These are phyloP conservation scores for Syncephalis plumigaleata DNA, from an alignment of 371 early-diverging fungal genomes.

Conservation along the genomic window DNA sequence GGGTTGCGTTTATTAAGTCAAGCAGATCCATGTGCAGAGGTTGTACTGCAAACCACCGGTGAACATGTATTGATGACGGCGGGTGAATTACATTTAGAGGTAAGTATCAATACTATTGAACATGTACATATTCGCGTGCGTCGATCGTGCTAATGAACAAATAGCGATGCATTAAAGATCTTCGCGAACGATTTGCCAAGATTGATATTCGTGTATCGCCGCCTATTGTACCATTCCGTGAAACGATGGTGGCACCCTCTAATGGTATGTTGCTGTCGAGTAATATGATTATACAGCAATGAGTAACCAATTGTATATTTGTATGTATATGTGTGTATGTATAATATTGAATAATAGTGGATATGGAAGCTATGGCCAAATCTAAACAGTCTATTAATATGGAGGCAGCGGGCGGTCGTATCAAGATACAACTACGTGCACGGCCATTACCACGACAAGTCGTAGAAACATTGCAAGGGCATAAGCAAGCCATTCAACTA, in stretches of 20 bases:
- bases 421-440: no score
- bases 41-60: slow-evolving; percentile 80
- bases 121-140: background rate
- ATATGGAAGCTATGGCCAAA: slow-evolving; percentile 10
- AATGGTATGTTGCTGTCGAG: background rate
- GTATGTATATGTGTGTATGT: no score
- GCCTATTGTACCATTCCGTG: slow-evolving; percentile 96
- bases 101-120: slow-evolving; percentile 3
- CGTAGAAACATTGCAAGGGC: slow-evolving; percentile 10
- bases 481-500: slow-evolving; percentile 2
- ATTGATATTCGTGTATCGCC: slow-evolving; percentile 83
- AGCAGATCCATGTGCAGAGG: slow-evolving; percentile 88
- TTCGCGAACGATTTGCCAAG: slow-evolving; percentile 84
- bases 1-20: slow-evolving; percentile 82
- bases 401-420: slow-evolving; percentile 7
- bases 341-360: no score
- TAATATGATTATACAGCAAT: background rate
- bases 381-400: slow-evolving; percentile 8
- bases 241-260: slow-evolving; percentile 45
- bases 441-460: no score
- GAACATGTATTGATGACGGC: slow-evolving; percentile 92
- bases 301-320: no score
- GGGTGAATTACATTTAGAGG: slow-evolving; percentile 92
- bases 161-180: slow-evolving; percentile 79
- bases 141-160: background rate